Evolutionary conservation across 176 grass and related monocot species (phyloP), one percentile per base, ranked within the genome.

Genomic region (Eragrostis nindensis): DNA sequence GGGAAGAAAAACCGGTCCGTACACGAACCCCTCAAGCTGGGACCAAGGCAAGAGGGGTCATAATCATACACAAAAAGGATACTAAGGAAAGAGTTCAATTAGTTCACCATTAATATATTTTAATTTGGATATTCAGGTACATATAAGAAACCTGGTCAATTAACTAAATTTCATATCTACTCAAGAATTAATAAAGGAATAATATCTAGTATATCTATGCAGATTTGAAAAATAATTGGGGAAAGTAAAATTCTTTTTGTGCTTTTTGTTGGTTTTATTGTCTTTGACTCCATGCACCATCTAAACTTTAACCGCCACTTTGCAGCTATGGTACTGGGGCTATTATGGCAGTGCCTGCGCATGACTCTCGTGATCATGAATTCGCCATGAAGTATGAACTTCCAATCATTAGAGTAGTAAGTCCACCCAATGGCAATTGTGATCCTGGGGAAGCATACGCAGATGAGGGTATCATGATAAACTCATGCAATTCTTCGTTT

Each of bases 301-400:
- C 54, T 62, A 70, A 82, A 36, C 3, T 49, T 82, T 71, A 53
- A 68, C 18, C 68, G 47, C 36, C 68, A 69, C 71, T 12, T 66
- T 91, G 73, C 81, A 98, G 95, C 62, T 98, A 98, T 53, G 95
- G 95, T 52, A 98, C 92, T 62, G 95, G 95, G 62, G 92, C 95
- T 87, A 98, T 94, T 64, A 98, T 98, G 95, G 95, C 95, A 57
- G 95, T 98, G 43, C 95, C 95, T 68, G 92, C 92, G 65, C 95
- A 98, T 83, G 95, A 98, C 68, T 93, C 92, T 26, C 90, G 95
- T 64, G 95, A 98, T 84, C 60, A 92, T 81, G 92, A 94, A 47
- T 98, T 98, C 71, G 88, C 95, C 19, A 32, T 80, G 40, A 89
- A 93, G 83, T 94, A 93, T 83, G 50, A 83, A 77, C 91, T 94